Conservation (phyloP, 2,329 filamentous ascomycete genomes). For the Penicillium italicum region DNA sequence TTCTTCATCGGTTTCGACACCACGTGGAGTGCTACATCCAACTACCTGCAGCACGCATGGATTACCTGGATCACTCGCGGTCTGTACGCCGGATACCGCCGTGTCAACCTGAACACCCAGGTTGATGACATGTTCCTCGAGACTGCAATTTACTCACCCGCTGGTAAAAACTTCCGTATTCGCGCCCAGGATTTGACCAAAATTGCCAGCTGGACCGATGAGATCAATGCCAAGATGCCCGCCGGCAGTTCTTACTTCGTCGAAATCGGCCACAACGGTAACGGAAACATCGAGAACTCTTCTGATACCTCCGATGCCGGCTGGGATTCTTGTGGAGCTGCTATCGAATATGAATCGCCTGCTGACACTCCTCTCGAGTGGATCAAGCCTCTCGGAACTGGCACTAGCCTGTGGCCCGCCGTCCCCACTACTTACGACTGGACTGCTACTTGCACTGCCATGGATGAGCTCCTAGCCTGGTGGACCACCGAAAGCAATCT, state of each 20-base stretch:
- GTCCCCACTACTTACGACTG: constrained; percentile 48
- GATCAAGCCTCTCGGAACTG: constrained; percentile 51
- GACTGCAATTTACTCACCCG: constrained; percentile 50
- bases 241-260: constrained; percentile 52
- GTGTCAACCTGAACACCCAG: constrained; percentile 55
- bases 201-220: constrained; percentile 44
- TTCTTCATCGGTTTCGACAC: constrained; percentile 57
- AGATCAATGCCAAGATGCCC: constrained; percentile 47
- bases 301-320: constrained; percentile 21
- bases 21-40: constrained; percentile 53
- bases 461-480: constrained; percentile 54
- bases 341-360: constrained; percentile 48
- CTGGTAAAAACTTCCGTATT: constrained; percentile 50
- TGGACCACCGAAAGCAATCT: constrained; percentile 50
- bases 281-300: constrained; percentile 48
- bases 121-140: constrained; percentile 62
- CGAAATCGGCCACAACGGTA: constrained; percentile 57
- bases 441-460: constrained; percentile 48
- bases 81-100: constrained; percentile 54
- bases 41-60: constrained; percentile 59
- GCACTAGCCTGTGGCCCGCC: constrained; percentile 49
- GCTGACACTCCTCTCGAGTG: constrained; percentile 49
- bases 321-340: constrained; percentile 30
- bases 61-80: constrained; percentile 61
- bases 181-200: constrained; percentile 47